Evolutionary conservation across 305 asterid genomes (phyloP).

Genomic region (Fraxinus platypoda): DNA sequence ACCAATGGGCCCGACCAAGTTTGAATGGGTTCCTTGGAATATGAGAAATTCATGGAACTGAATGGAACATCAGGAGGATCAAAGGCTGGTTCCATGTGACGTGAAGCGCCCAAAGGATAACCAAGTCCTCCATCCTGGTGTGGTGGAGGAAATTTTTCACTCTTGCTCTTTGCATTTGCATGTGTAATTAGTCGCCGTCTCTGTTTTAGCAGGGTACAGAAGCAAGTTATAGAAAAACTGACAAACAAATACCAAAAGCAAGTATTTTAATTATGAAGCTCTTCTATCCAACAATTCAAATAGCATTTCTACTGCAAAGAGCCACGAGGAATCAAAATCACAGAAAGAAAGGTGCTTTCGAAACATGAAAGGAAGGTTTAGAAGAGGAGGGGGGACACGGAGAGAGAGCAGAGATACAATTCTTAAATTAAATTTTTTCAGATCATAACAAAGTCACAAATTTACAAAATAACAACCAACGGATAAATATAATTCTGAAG

Average conservation of each 20-base stretch:
- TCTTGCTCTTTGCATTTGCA: conserved; percentile 86
- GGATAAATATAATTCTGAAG: not conserved
- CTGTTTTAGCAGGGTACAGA: conserved; percentile 38
- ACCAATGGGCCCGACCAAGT: conserved; percentile 87
- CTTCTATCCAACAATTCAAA: not conserved
- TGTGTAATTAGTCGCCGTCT: conserved; percentile 65
- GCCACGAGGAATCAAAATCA: conserved; percentile 2
- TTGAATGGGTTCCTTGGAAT: conserved; percentile 66
- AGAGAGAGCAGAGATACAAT: not conserved
- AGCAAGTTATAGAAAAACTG: not conserved
- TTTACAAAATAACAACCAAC: conserved; percentile 9
- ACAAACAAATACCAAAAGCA: not conserved
- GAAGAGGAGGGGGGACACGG: not conserved
- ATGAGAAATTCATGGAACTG: conserved; percentile 70
- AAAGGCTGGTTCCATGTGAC: conserved; percentile 50
- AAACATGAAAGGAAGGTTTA: not conserved
- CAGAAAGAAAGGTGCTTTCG: not conserved
- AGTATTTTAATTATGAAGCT: not conserved
- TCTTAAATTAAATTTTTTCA: not conserved
- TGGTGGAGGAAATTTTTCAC: conserved; percentile 90
- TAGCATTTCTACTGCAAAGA: conserved; percentile 4
- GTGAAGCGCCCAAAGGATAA: conserved; percentile 58
- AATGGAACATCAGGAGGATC: conserved; percentile 71
- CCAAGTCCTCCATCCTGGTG: conserved; percentile 84
- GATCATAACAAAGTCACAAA: not conserved